Percentiles rank a stretch among this genome's conserved stretches.
These are phyloP conservation scores for Beta macrorhiza DNA, from an alignment of 179 eudicot species.

Conservation along the genomic window DNA sequence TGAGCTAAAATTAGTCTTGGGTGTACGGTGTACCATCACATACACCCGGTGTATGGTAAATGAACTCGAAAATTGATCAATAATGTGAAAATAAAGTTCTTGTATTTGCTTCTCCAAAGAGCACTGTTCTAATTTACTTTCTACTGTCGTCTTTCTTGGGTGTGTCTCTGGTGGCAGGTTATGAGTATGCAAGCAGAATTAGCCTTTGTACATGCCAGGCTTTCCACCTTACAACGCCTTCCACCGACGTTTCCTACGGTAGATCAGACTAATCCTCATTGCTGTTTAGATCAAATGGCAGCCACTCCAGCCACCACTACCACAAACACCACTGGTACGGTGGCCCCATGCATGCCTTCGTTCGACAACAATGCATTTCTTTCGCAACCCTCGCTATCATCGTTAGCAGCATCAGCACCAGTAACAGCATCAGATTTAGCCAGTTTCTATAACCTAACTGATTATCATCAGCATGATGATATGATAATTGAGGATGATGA, in stretches of 20 bases:
- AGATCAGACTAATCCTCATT: slow-evolving; percentile 6
- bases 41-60: too few species aligned
- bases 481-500: slow-evolving; percentile 35
- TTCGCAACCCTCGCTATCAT: slow-evolving; percentile 12
- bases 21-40: too few species aligned
- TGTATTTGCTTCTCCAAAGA: too few species aligned
- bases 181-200: slow-evolving; percentile 59
- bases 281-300: slow-evolving; percentile 26
- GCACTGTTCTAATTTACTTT: too few species aligned
- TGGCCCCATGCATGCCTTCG: slow-evolving; percentile 15
- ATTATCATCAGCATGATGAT: slow-evolving; percentile 26
- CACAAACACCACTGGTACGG: not conserved
- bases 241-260: slow-evolving; percentile 22
- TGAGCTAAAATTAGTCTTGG: too few species aligned
- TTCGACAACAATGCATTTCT: slow-evolving; percentile 13
- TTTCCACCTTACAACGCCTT: slow-evolving; percentile 42
- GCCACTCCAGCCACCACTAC: slow-evolving; percentile 9
- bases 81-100: too few species aligned
- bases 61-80: too few species aligned
- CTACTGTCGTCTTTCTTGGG: not conserved
- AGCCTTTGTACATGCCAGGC: slow-evolving; percentile 54
- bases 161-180: slow-evolving; percentile 35
- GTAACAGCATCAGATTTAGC: slow-evolving; percentile 28
- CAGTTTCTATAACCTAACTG: slow-evolving; percentile 27
- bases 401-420: slow-evolving; percentile 11